Base-by-base conservation (phyloP, 2,329 filamentous ascomycete genomes). In the Penicillium griseofulvum region DNA sequence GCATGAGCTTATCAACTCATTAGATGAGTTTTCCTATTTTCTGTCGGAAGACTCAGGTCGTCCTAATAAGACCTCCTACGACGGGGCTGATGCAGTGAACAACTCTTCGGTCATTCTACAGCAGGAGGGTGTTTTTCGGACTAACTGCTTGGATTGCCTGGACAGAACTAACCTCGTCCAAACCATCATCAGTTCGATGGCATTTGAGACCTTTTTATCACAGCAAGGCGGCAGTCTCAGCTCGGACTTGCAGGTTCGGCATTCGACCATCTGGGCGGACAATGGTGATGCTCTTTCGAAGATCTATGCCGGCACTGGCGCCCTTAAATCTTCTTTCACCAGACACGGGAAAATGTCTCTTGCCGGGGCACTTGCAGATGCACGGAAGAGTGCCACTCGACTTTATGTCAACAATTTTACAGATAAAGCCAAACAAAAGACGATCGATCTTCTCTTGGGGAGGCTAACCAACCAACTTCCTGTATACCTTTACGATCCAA, bases 331-430 rank as follows among this genome's bases (percentile, higher is more conserved):
- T 2, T 97, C 92, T 0, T 97, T 96, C 65, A 99, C 94, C 1
- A 83, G 94, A 54, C 87, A 89, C 68, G 94, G 94, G 33, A 97
- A 97, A 74, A 97, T 96, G 90, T 96, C 92, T 11, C 74, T 97
- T 24, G 90, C 92, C 1, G 94, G 94, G 28, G 90, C 92, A 11
- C 84, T 99, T 63, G 92, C 94, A n/a, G 94, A 99, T 76, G 89
- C 91, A 42, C 85, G 93, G 52, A 99, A 99, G 74, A 96, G 91
- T 62, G 92, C 93, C 0, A 94, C 94, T 49, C 83, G 94, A 56
- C 84, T 97, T 59, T 97, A 97, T 70, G 93, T 97, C 76, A 99
- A 99, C 76, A 97, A 97, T 69, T 97, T 99, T 71, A 85, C 91
- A 9, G 94, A 99, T 71, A 96, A 96, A 62, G 89, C 87, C 22